Base-by-base conservation (phyloP, 2,329 filamentous ascomycete species). In the Blastomyces silverae region DNA sequence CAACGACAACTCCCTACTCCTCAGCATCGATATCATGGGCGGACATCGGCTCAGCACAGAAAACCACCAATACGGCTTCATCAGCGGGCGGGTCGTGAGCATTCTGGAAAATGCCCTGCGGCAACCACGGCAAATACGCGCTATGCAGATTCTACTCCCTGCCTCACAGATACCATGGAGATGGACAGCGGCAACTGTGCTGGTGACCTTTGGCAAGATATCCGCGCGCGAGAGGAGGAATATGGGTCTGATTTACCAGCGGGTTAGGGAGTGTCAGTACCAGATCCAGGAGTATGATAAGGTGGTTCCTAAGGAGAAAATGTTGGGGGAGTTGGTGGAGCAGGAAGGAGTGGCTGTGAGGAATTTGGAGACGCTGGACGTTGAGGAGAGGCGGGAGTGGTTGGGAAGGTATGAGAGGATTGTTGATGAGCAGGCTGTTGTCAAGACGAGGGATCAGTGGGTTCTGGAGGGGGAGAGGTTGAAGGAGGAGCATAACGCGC, bases 151-250 rank as follows among this genome's bases (percentile, higher is more conserved):
- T 8, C 66, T 66, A 4, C 59, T 75, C 3, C 73, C 73, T 0
- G 68, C 65, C 37, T 63, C 66, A 25, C 65, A 71, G 20, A 67
- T 70, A 42, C 66, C 66, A 17, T 67, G 68, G 2, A 74, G 71
- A 72, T 72, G 69, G 64, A 74, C 72, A 0, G 70, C 71, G n/a
- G 70, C 71, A 1, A 62, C 74, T 34, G 70, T 74, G n/a, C 61
- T 73, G 46, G 65, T 68, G 63, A 73, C 72, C 0, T 74, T 73
- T 31, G 65, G 69, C 15, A 66, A 67, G 31, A 71, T 75, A 31
- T 66, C 68, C 0, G 39, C 62, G 3, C 66, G 65, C 5, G 69
- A 69, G 17, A 71, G 70, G 69, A 67, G 69, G 44, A 64, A 67
- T 22, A 63, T 75, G 37, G 66, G 69, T 2, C 64, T 61, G 20